A percentile compares a stretch with the other conserved stretches of the same genome.
Evolutionary conservation across 2,329 filamentous ascomycete genomes (phyloP).

Genomic region (Venturia oleaginea): DNA sequence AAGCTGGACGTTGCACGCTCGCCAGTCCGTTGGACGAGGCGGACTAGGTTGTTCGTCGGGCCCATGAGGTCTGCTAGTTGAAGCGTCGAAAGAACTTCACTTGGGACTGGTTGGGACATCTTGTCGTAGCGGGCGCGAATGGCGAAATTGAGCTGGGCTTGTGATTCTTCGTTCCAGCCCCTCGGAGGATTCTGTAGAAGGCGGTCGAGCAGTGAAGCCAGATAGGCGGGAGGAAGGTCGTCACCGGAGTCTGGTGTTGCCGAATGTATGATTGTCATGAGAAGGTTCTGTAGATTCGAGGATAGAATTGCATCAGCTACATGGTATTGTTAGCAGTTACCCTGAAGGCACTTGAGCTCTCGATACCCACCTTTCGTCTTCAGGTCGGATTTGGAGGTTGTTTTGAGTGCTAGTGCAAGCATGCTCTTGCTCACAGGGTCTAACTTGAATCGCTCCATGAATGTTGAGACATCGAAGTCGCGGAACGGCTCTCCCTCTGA

Average conservation of each 20-base stretch:
- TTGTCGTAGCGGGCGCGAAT: conserved; percentile 56
- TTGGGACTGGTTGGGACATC: conserved; percentile 44
- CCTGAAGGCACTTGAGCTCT: background rate
- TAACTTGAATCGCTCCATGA: conserved; percentile 92
- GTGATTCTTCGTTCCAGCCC: conserved; percentile 69
- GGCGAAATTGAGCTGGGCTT: conserved; percentile 58
- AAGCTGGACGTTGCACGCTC: conserved; percentile 65
- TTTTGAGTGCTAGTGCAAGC: conserved; percentile 80
- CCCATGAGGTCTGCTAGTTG: conserved; percentile 59
- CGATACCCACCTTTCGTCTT: conserved; percentile 69
- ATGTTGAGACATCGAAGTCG: conserved; percentile 91
- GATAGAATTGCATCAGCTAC: conserved; percentile 84
- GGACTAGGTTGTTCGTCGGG: conserved; percentile 52
- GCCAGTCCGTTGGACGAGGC: conserved; percentile 64
- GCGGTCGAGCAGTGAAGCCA: conserved; percentile 74
- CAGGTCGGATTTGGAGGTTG: conserved; percentile 68
- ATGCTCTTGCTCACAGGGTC: conserved; percentile 82
- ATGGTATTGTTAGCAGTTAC: conserved; percentile 14
- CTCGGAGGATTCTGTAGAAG: conserved; percentile 80
- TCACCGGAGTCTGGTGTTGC: conserved; percentile 49
- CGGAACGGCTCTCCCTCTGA: conserved; percentile 88
- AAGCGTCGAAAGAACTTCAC: conserved; percentile 60
- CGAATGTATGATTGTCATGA: conserved; percentile 60
- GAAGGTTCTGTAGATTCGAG: conserved; percentile 66
- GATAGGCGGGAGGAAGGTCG: conserved; percentile 58